Conservation (phyloP, 768 basidiomycete genomes). For the Boletus sp. region DNA sequence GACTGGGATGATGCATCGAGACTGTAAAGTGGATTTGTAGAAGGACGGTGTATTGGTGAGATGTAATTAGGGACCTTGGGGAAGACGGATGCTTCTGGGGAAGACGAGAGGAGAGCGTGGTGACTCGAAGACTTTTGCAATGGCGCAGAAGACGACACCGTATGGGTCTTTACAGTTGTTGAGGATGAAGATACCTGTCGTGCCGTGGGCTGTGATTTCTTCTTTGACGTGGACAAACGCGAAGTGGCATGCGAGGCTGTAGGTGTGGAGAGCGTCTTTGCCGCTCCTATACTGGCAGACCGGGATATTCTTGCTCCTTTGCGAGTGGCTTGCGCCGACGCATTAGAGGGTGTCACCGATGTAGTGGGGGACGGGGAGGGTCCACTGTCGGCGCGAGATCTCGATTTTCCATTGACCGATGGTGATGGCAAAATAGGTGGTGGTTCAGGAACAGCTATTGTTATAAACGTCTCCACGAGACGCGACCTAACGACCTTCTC, state of each 20-base stretch:
- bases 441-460: slow-evolving; percentile 43
- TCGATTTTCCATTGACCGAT: slow-evolving; percentile 20
- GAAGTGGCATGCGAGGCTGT: slow-evolving; percentile 2
- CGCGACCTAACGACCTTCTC: slow-evolving; percentile 71
- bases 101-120: slow-evolving; percentile 20
- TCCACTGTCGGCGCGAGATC: slow-evolving; percentile 27
- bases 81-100: slow-evolving; percentile 10
- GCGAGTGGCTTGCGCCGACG: slow-evolving; percentile 7
- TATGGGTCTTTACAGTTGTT: slow-evolving; percentile 19
- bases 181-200: slow-evolving; percentile 21
- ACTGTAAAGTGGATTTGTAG: slow-evolving; percentile 76
- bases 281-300: slow-evolving; percentile 14
- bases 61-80: slow-evolving; percentile 58
- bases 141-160: slow-evolving; percentile 22
- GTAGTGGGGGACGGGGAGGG: slow-evolving; percentile 10
- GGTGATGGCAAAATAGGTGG: slow-evolving; percentile 25
- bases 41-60: slow-evolving; percentile 76
- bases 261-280: slow-evolving; percentile 14
- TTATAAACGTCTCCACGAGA: slow-evolving; percentile 74
- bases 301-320: slow-evolving; percentile 13
- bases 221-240: slow-evolving; percentile 12
- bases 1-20: slow-evolving; percentile 49
- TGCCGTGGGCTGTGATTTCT: slow-evolving; percentile 14
- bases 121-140: slow-evolving; percentile 25
- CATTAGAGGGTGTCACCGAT: not conserved